Percentiles rank a stretch among this genome's conserved stretches.
phyloP scores from a whole-genome alignment of 2,329 filamentous ascomycete genomes.

The Diaporthe velutina region DNA sequence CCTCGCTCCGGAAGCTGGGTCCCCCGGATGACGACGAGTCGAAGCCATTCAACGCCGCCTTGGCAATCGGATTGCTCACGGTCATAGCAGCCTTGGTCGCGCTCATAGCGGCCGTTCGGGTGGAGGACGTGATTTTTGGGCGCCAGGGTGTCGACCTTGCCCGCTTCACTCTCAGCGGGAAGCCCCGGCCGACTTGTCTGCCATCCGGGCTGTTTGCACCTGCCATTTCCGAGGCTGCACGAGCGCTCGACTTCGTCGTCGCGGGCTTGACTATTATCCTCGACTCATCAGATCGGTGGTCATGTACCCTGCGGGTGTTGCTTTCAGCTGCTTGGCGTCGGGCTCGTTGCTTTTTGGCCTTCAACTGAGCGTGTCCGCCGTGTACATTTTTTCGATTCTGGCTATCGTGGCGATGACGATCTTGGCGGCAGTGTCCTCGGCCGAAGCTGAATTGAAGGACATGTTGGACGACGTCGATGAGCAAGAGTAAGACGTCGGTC shows the following conservation, averaged over 20 bases:
- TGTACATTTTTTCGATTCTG: background rate
- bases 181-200: background rate
- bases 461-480: too few species aligned
- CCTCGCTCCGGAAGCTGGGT: background rate
- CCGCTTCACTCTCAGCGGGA: background rate
- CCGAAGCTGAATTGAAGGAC: background rate
- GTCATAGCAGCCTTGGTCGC: background rate
- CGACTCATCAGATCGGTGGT: background rate
- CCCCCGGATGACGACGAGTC: background rate
- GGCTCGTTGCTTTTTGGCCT: background rate
- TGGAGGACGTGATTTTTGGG: background rate
- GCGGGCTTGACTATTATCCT: background rate
- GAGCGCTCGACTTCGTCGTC: background rate
- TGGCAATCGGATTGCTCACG: too few species aligned
- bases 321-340: background rate
- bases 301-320: background rate
- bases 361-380: background rate
- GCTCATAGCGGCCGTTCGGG: too few species aligned
- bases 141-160: background rate
- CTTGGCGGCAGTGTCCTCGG: background rate
- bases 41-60: rapidly evolving
- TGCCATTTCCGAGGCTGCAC: background rate
- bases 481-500: background rate
- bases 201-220: background rate
- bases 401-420: background rate